phyloP scores from a whole-genome alignment of 345 rosid species.

The Linum tenue region DNA sequence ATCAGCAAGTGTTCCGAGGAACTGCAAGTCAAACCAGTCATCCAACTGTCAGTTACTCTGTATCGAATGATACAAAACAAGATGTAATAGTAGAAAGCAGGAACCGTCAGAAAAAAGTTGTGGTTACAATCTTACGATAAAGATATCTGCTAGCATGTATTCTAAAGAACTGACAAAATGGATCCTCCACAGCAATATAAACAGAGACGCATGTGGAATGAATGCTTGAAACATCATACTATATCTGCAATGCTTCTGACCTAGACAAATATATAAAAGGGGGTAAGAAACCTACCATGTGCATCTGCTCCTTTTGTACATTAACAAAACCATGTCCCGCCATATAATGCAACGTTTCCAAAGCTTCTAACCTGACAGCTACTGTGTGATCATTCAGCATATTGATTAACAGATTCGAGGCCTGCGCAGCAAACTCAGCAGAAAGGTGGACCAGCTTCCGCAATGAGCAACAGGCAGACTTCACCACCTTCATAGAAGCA shows the following conservation, averaged over 20 bases:
- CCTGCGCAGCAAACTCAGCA: slow-evolving; percentile 62
- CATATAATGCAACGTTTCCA: slow-evolving; percentile 62
- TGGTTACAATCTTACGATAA: background rate
- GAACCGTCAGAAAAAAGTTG: background rate
- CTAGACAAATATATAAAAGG: background rate
- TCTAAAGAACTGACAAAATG: no score
- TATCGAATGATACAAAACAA: background rate
- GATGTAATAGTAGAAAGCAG: no score
- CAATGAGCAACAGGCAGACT: slow-evolving; percentile 61
- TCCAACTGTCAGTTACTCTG: background rate
- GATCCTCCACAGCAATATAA: background rate
- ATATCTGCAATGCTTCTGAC: background rate
- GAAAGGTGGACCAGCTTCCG: slow-evolving; percentile 45
- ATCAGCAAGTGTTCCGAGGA: slow-evolving; percentile 60
- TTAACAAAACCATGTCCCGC: slow-evolving; percentile 42
- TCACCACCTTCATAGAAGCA: slow-evolving; percentile 63
- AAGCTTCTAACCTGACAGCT: slow-evolving; percentile 60
- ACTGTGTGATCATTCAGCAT: slow-evolving; percentile 75
- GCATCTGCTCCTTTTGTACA: slow-evolving; percentile 55
- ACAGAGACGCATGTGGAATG: background rate
- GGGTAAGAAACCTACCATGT: slow-evolving; percentile 43
- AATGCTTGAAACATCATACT: background rate
- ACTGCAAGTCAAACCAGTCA: slow-evolving; percentile 39
- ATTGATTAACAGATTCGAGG: slow-evolving; percentile 67
- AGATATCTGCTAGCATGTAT: background rate